Evolutionary conservation across 306 rosid genomes (phyloP), one percentile per base, ranked within the genome.

Genomic region (Vigna nakashimae): DNA sequence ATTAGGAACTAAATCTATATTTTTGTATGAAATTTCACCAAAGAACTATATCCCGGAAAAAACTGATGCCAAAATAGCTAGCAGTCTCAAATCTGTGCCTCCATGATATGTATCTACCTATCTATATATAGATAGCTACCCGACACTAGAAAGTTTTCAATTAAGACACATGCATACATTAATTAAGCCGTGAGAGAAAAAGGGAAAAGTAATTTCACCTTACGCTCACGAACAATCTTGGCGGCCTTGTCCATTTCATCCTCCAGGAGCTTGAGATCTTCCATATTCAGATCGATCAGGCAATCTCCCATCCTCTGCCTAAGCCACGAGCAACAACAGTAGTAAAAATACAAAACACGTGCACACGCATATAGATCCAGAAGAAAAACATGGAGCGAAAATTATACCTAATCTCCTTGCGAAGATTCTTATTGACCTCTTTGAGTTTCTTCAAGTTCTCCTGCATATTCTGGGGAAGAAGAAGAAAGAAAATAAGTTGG

Each of bases 241-340:
- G 77, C 85, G 6, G 96, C 88, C 14, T 51, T 78, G 32, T 90
- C 85, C 92, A 92, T 87, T 45, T 94, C 96, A 15, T 87, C 64
- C 81, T 92, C 92, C 42, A 92, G 92, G 10, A 71, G 65, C 26
- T 49, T 79, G 22, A 94, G 88, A 17, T 94, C 92, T 8, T 83
- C 86, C 65, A 89, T 86, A 68, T 18, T 69, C 84, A 94, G 82
- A 85, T 84, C 90, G 36, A 87, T 77, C 74, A 88, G 55, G 76
- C 87, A 89, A 40, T 90, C 88, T 15, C 97, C 98, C 81, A 79
- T 76, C 84, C 97, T 92, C 79, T 90, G 97, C 84, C 98, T 59
- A 59, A 26, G 64, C n/a, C n/a, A 57, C 0, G 36, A 24, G 2
- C 3, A 57, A 22, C 63, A 11, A 3, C 63, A 57, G 3, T 4